A percentile compares a stretch with the other conserved stretches of the same genome.
Conservation (phyloP, 306 rosid species). For the Pachyrhizus erosus region DNA sequence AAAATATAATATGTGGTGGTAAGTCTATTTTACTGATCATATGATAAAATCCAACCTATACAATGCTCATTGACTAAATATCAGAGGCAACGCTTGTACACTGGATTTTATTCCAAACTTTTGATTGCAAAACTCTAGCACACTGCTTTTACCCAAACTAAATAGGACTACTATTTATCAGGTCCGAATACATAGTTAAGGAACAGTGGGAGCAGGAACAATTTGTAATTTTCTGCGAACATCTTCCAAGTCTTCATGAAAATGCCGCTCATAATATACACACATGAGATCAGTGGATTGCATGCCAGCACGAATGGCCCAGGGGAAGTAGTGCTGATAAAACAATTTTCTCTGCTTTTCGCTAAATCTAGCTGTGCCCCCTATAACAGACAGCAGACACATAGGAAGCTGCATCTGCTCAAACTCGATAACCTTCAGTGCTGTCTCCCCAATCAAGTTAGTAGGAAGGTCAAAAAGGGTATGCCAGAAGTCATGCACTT, state of each 20-base stretch:
- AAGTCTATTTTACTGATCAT: constrained; percentile 1
- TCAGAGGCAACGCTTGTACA: not conserved
- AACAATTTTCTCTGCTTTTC: constrained; percentile 81
- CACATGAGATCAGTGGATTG: constrained; percentile 88
- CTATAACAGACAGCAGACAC: constrained; percentile 16
- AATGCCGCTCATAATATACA: constrained; percentile 82
- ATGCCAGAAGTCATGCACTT: constrained; percentile 97
- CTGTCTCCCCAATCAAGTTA: constrained; percentile 89
- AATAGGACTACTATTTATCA: constrained; percentile 1
- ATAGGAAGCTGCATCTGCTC: constrained; percentile 91
- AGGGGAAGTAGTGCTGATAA: constrained; percentile 84
- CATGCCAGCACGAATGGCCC: constrained; percentile 87
- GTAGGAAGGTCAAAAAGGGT: constrained; percentile 87
- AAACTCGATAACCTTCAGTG: constrained; percentile 88
- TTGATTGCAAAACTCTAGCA: not conserved
- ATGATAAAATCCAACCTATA: not conserved
- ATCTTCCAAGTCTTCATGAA: constrained; percentile 81
- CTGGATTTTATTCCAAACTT: constrained; percentile 19
- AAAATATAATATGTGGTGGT: not conserved
- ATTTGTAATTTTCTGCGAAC: constrained; percentile 80
- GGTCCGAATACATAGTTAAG: constrained; percentile 41
- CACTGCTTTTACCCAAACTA: not conserved
- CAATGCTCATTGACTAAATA: not conserved
- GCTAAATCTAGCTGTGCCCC: constrained; percentile 51
- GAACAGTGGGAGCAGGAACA: constrained; percentile 66